Conservation (phyloP, 2,329 filamentous ascomycete genomes). For the Colletotrichum truncatum region DNA sequence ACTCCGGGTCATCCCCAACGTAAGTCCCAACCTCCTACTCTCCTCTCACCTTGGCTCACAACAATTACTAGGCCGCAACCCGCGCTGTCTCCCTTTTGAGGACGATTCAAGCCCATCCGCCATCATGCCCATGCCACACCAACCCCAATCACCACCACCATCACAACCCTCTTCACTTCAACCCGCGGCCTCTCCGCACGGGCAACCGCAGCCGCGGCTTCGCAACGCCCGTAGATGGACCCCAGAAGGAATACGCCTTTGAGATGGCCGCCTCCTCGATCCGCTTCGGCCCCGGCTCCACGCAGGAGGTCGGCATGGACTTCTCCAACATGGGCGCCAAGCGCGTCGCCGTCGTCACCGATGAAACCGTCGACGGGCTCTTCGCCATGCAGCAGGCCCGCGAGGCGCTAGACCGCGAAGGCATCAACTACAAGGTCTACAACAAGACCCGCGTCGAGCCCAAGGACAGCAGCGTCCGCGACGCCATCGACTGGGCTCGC, state of each 20-base stretch:
- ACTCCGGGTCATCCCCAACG: constrained; percentile 39
- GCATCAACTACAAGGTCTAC: constrained; percentile 83
- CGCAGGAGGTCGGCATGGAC: constrained; percentile 98
- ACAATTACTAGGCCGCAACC: constrained; percentile 58
- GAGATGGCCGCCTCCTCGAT: constrained; percentile 98
- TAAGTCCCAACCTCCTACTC: constrained; percentile 27
- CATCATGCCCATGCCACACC: constrained; percentile 90
- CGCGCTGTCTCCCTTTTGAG: constrained; percentile 79
- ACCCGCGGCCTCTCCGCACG: constrained; percentile 48
- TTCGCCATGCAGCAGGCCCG: constrained; percentile 90
- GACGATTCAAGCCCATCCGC: constrained; percentile 90
- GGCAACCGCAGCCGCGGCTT: constrained; percentile 48
- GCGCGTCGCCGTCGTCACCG: constrained; percentile 92
- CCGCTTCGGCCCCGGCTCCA: constrained; percentile 91
- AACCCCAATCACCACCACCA: constrained; percentile 84
- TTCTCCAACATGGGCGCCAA: constrained; percentile 89
- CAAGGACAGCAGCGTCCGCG: constrained; percentile 91
- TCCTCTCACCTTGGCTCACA: background rate
- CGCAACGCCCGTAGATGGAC: constrained; percentile 74
- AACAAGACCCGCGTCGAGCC: constrained; percentile 87
- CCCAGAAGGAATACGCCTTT: constrained; percentile 91
- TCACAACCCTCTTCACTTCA: constrained; percentile 66
- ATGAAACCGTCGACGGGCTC: constrained; percentile 81
- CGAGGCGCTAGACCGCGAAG: constrained; percentile 81
- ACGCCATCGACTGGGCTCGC: constrained; percentile 88